Evolutionary conservation across 1,284 basidiomycete genomes (phyloP), one percentile per base, ranked within the genome.

Genomic region (Irpex sp.): DNA sequence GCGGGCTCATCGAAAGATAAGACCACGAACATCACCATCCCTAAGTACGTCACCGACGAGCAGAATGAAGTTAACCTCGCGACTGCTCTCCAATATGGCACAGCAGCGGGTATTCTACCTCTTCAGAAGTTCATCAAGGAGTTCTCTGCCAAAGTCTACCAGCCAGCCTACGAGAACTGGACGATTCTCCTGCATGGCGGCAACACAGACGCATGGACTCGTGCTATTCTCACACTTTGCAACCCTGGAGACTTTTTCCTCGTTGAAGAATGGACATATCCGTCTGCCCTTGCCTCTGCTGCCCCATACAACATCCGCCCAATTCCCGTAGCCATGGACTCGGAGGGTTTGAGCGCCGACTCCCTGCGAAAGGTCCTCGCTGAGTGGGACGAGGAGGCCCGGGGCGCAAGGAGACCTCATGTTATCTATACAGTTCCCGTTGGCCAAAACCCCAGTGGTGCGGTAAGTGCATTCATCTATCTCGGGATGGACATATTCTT

Each of bases 381-480:
- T 2, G 81, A 79, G 61, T 95, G 93, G 93, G 84, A 94, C 69
- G 84, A 82, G 63, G 72, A 73, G 5, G 78, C 77, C 15, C 80
- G 83, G 36, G 86, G 69, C 73, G 85, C 80, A 80, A 79, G 13
- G 64, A 88, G 90, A 47, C 92, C 91, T 36, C 86, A 84, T 69
- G 83, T 94, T 17, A 80, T 94, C 72, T 94, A 94, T 73, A 89
- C 85, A 0, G 80, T 92, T 4, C 88, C 89, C 5, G 77, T 90
- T 40, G 88, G 88, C 34, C 92, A 94, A 76, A 95, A 94, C 75
- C 92, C 92, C 1, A 90, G 87, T 5, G 93, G 93, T 40, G 81
- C 85, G 26, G 86, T 88, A 63, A 75, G 85, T 77, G 31, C 9
- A 31, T 15, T 38, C 4, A 21, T 13, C 11, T 19, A 60, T 34